Conservation (phyloP, 1,139 yeast genomes). For the Martiniozyma asiatica region DNA sequence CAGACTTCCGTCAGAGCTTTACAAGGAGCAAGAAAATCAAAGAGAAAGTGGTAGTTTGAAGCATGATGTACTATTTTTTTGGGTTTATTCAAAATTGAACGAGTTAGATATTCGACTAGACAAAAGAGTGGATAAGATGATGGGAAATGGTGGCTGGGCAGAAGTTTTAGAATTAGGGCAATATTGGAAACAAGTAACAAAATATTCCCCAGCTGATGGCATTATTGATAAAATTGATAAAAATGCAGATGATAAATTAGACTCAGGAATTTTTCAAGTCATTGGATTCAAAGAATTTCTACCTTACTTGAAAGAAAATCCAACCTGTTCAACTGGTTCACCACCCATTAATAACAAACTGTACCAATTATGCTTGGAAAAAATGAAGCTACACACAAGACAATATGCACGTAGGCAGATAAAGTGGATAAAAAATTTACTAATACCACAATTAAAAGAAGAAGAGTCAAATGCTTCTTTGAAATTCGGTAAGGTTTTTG, state of each 20-base stretch:
- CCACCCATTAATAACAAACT: constrained; percentile 10
- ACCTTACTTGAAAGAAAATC: constrained; percentile 47
- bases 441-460: constrained; percentile 48
- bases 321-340: constrained; percentile 10
- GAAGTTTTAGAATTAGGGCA: constrained; percentile 55
- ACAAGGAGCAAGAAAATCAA: constrained; percentile 41
- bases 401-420: constrained; percentile 83
- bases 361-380: constrained; percentile 41
- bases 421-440: constrained; percentile 78
- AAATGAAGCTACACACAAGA: constrained; percentile 77
- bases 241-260: constrained; percentile 38
- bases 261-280: constrained; percentile 85
- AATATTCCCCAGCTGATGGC: too few relatives aligned
- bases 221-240: too few relatives aligned
- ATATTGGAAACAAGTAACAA: constrained; percentile 23
- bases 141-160: constrained; percentile 49
- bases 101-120: constrained; percentile 57
- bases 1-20: constrained; percentile 57
- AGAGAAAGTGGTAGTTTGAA: constrained; percentile 34
- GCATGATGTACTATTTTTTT: constrained; percentile 60
- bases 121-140: constrained; percentile 72
- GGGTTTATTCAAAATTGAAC: constrained; percentile 70
- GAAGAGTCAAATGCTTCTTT: constrained; percentile 31
- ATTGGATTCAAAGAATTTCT: constrained; percentile 91
- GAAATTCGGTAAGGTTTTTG: constrained; percentile 52